Base-by-base conservation (phyloP, 768 basidiomycete genomes). In the Pleurotus citrinopileatus region DNA sequence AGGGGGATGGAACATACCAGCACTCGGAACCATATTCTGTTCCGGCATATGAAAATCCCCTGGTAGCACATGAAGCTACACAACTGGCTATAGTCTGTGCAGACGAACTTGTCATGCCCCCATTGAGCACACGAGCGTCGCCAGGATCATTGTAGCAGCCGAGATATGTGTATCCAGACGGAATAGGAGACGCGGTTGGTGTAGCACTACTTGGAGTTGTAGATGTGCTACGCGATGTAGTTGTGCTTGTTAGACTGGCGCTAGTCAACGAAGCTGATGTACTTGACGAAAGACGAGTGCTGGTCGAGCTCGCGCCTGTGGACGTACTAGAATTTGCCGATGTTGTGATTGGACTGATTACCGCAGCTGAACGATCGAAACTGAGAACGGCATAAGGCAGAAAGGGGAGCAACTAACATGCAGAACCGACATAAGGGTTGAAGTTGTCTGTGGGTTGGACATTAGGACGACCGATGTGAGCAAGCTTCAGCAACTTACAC, bases 381-480 rank as follows among this genome's bases (percentile, higher is more conserved):
- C n/a, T n/a, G n/a, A n/a, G n/a, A n/a, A n/a, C n/a, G n/a, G 1
- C 38, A 40, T 19, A 40, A 7, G 7, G 5, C 3, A 7, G 28
- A 1, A 17, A 28, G 12, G 4, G 5, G 23, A 10, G 26, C 2
- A 23, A 66, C 71, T 54, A 53, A 75, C 75, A 65, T 4, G 75
- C 76, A 51, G 71, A 71, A n/a, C 80, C 79, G 34, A 79, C 80
- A 63, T 75, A 85, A 0, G 76, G 82, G 61, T 86, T 88, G 65
- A 78, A 87, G 60, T 87, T 87, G 65, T 86, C 84, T 73, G n/a
- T 26, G 7, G 37, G 28, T 22, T 43, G 8, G 47, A 12, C 54
- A 51, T 3, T 2, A 22, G 3, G 34, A 20, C 4, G 17, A 32
- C 13, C 29, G 10, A 34, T 7, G 15, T 23, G 32, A n/a, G n/a